Base-by-base conservation (phyloP, 2,329 filamentous ascomycete species). In the Purpureocillium takamizusanense region DNA sequence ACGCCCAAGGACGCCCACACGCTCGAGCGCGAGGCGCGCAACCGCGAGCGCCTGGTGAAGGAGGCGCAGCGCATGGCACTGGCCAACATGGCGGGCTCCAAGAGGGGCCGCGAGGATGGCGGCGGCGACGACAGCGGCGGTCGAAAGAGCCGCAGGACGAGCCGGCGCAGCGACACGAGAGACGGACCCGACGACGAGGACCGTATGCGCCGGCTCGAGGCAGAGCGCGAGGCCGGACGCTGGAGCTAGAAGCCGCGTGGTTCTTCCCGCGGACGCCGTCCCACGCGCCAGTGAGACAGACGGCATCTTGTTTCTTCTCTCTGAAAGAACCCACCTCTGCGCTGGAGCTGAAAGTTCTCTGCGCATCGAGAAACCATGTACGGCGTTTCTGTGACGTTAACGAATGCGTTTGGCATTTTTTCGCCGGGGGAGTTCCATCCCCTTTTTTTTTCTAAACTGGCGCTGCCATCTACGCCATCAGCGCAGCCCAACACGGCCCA, bases 31-130 rank as follows among this genome's bases (percentile, higher is more conserved):
- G 81, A 84, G 53, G 75, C 74, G 11, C 66, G 78, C 13, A 73
- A 82, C 51, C 69, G 79, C 33, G 79, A 83, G 55, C 69, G 82
- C 18, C 64, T 84, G 37, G 65, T 81, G 11, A 81, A 80, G 51
- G 82, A 86, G 58, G 76, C 78, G 30, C 78, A 85, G 57, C 72
- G 76, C 28, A 75, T 81, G 58, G 69, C 77, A 32, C 54, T 78
- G 37, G 57, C 66, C 3, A 62, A 68, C 37, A 51, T 71, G 23
- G 59, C 61, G 30, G 62, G 67, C 39, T 49, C 65, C 48, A 74
- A 80, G 57, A 59, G 76, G 45, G 57, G 65, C 36, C 62, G 71
- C n/a, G 68, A 69, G 14, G 68, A 65, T 5, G 66, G 54, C 13
- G 61, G 56, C 18, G 62, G 59, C 37, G 49, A 47, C 5, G 51